Evolutionary conservation across 2,329 filamentous ascomycete genomes (phyloP).

Genomic region (Kalmusia sp.): DNA sequence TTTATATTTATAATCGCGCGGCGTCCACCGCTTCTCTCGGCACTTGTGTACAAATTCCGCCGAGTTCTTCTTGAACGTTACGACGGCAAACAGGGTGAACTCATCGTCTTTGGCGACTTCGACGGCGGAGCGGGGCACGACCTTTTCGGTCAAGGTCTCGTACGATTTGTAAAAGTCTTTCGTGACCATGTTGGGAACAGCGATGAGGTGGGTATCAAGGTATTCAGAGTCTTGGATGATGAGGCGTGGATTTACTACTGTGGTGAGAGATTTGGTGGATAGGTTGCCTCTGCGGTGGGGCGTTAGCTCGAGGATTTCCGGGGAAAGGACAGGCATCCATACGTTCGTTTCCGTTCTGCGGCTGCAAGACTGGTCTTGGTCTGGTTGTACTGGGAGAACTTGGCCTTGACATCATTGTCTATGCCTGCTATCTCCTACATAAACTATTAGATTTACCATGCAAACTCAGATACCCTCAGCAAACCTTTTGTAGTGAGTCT

Average conservation of each 20-base stretch:
- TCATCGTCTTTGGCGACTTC: constrained; percentile 87
- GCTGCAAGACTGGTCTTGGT: constrained; percentile 84
- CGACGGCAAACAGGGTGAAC: constrained; percentile 86
- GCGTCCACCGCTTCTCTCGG: constrained; percentile 92
- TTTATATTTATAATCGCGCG: constrained; percentile 90
- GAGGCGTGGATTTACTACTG: constrained; percentile 77
- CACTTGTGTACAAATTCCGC: constrained; percentile 90
- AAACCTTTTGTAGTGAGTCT: constrained; percentile 84
- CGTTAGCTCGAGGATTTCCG: neutral
- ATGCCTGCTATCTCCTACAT: constrained; percentile 83
- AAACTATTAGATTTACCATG: neutral
- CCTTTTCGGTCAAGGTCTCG: constrained; percentile 87
- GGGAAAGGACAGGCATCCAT: constrained; percentile 37
- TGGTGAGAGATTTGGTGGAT: constrained; percentile 89
- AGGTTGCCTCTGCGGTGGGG: constrained; percentile 79
- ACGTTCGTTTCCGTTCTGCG: constrained; percentile 89
- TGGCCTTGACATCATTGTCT: constrained; percentile 94
- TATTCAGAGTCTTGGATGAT: constrained; percentile 92
- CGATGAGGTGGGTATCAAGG: constrained; percentile 92
- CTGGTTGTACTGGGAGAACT: constrained; percentile 92
- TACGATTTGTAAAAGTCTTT: constrained; percentile 92
- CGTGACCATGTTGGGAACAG: constrained; percentile 77
- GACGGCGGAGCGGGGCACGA: constrained; percentile 85
- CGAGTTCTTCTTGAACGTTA: constrained; percentile 90
- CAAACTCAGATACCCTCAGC: neutral